Base-by-base conservation (phyloP, 2,329 filamentous ascomycete genomes). In the Endothia cerciana region DNA sequence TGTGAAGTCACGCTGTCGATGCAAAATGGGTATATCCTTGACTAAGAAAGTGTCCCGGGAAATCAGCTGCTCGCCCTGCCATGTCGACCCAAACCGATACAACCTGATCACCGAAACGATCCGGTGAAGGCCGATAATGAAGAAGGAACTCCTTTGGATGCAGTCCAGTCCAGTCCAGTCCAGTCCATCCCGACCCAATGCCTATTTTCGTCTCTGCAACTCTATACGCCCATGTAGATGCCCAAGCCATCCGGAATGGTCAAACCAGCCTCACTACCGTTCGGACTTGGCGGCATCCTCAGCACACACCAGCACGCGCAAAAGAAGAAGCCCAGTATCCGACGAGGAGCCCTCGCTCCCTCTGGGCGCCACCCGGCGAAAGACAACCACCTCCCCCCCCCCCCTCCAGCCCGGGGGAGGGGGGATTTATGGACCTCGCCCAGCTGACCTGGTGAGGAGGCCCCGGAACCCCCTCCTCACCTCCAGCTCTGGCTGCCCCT, bases 401-500 rank as follows among this genome's bases (percentile, higher is more conserved):
- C n/a, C n/a, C n/a, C n/a, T n/a, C n/a, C n/a, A n/a, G n/a, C n/a
- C n/a, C n/a, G n/a, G n/a, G n/a, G n/a, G n/a, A n/a, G n/a, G n/a
- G n/a, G n/a, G n/a, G n/a, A n/a, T n/a, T n/a, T n/a, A n/a, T n/a
- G n/a, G n/a, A n/a, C n/a, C n/a, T n/a, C n/a, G n/a, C n/a, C n/a
- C n/a, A n/a, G n/a, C n/a, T n/a, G n/a, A n/a, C n/a, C n/a, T n/a
- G n/a, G n/a, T n/a, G n/a, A n/a, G n/a, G n/a, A n/a, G 15, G 15
- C 43, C n/a, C n/a, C 15, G 3, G n/a, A 7, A 51, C n/a, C 17
- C 17, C 33, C 40, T 19, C n/a, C n/a, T 60, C 61, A 51, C 41
- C 41, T 38, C n/a, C 43, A 56, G 41, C 49, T 45, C 49, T 56
- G 51, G 60, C 65, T 71, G 55, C 74, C 68, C 59, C 72, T 70